A percentile compares a stretch with the other conserved stretches of the same genome.
phyloP scores from a whole-genome alignment of 192 early-diverging fungal species.

The Coemansia sp. region DNA sequence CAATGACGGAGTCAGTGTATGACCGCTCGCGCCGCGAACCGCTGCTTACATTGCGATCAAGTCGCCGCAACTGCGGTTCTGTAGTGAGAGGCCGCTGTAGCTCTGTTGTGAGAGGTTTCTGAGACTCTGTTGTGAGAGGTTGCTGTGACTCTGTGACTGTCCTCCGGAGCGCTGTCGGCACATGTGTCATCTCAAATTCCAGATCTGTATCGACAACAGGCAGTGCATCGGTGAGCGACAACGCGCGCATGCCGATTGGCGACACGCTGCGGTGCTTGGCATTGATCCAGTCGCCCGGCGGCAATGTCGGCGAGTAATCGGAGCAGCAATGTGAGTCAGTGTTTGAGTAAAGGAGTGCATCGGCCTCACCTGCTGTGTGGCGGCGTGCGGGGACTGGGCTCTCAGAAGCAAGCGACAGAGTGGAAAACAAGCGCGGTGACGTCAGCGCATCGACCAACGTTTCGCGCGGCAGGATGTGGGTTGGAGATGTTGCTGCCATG shows the following conservation, averaged over 20 bases:
- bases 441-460: background rate
- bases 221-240: background rate
- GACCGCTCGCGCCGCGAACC: constrained; percentile 48
- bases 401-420: background rate
- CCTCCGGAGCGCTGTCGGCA: background rate
- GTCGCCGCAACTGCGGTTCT: background rate
- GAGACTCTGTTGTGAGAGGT: background rate
- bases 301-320: constrained; percentile 4
- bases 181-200: background rate
- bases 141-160: background rate
- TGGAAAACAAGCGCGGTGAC: background rate
- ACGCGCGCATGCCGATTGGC: constrained; percentile 35
- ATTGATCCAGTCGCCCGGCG: constrained; percentile 10
- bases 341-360: background rate
- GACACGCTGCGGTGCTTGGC: constrained; percentile 27
- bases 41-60: constrained; percentile 23
- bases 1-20: constrained; percentile 43
- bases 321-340: background rate
- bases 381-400: constrained; percentile 17
- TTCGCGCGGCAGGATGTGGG: background rate
- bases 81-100: too few relatives aligned
- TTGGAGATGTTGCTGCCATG: constrained; percentile 9
- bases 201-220: too few relatives aligned
- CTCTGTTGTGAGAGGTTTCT: too few relatives aligned
- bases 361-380: constrained; percentile 42